These are phyloP conservation scores for Bipolaris oryzae DNA, from an alignment of 2,329 filamentous ascomycete species.

Conservation along the genomic window DNA sequence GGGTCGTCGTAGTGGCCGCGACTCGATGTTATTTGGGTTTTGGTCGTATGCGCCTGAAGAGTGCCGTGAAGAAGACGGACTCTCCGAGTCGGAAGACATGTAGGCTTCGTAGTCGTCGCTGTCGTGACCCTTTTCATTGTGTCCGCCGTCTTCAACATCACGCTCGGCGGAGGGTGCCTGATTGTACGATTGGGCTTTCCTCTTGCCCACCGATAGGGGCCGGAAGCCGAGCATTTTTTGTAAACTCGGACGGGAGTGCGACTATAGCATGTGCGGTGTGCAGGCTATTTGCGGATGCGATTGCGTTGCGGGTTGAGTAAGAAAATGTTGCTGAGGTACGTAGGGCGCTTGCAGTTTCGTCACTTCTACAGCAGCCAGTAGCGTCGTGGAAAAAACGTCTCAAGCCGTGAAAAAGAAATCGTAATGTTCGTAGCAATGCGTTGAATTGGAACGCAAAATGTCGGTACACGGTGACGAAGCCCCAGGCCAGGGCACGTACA, in stretches of 20 bases:
- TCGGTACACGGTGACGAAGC: background rate
- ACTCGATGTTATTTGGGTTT: slow-evolving; percentile 39
- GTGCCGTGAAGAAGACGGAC: slow-evolving; percentile 61
- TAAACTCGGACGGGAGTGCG: background rate
- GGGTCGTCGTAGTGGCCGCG: slow-evolving; percentile 24
- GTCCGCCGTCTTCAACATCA: slow-evolving; percentile 42
- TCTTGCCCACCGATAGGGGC: slow-evolving; percentile 46
- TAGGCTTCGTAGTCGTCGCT: slow-evolving; percentile 45
- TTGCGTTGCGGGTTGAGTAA: background rate
- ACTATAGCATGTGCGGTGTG: slow-evolving; percentile 14
- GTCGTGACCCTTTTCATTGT: slow-evolving; percentile 50
- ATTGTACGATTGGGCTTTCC: slow-evolving; percentile 43
- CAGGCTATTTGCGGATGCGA: background rate
- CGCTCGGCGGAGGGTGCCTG: slow-evolving; percentile 36
- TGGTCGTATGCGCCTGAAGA: slow-evolving; percentile 37
- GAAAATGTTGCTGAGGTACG: background rate
- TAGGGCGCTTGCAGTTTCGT: background rate
- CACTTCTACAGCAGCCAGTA: background rate
- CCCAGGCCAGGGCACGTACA: background rate
- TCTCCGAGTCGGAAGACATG: slow-evolving; percentile 50
- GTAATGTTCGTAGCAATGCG: slow-evolving; percentile 16
- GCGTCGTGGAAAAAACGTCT: background rate
- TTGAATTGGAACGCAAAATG: slow-evolving; percentile 1
- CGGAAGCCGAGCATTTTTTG: slow-evolving; percentile 45
- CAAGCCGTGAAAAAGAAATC: background rate